Percentiles rank a stretch among this genome's conserved stretches.
phyloP scores from a whole-genome alignment of 1,139 yeast genomes.

The Hyphopichia fennica region DNA sequence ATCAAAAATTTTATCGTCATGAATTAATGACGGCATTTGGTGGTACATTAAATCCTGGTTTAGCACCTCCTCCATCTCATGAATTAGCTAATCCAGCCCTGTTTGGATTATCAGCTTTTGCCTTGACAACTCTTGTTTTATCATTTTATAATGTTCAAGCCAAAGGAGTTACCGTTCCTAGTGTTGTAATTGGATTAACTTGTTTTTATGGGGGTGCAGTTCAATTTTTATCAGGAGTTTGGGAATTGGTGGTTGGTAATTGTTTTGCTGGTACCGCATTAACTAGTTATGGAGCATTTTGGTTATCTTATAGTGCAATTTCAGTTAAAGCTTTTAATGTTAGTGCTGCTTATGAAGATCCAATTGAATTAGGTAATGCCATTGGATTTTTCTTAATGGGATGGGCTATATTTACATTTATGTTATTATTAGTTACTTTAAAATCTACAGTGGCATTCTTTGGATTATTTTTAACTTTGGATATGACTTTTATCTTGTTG shows the following conservation, averaged over 20 bases:
- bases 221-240: slow-evolving; percentile 51
- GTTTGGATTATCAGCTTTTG: slow-evolving; percentile 56
- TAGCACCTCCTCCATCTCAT: slow-evolving; percentile 33
- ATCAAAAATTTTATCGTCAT: slow-evolving; percentile 22
- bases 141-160: slow-evolving; percentile 44
- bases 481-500: slow-evolving; percentile 40
- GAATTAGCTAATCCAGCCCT: slow-evolving; percentile 62
- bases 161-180: slow-evolving; percentile 36
- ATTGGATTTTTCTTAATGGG: slow-evolving; percentile 43
- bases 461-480: slow-evolving; percentile 34
- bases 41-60: slow-evolving; percentile 39
- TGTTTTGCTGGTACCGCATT: slow-evolving; percentile 46
- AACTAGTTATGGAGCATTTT: slow-evolving; percentile 43
- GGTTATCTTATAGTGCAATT: slow-evolving; percentile 42
- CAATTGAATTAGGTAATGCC: slow-evolving; percentile 31
- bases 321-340: slow-evolving; percentile 49
- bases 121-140: slow-evolving; percentile 49
- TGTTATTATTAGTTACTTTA: slow-evolving; percentile 38
- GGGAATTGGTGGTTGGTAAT: slow-evolving; percentile 47
- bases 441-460: slow-evolving; percentile 46
- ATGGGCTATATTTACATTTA: slow-evolving; percentile 47
- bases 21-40: slow-evolving; percentile 34
- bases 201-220: slow-evolving; percentile 49
- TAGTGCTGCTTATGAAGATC: slow-evolving; percentile 50
- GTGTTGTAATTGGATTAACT: slow-evolving; percentile 43